Evolutionary conservation across 345 rosid genomes (phyloP), one percentile per base, ranked within the genome.

Genomic region (Rhodamnia rubescens): DNA sequence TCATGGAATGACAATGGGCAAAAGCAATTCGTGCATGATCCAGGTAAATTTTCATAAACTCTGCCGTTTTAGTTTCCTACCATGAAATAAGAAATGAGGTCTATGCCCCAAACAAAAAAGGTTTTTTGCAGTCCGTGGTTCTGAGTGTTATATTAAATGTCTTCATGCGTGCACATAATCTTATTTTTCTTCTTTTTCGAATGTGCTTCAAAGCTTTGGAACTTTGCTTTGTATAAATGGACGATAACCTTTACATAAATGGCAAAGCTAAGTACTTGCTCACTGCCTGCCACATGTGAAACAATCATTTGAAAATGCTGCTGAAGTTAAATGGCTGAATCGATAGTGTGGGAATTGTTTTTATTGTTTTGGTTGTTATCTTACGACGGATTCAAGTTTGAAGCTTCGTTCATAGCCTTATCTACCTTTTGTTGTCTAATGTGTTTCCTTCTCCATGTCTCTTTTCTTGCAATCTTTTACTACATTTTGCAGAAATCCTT

Each of bases 1-100:
- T 98, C 99, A 42, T 98, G 99, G 99, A 98, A 98, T 96, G 99
- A 98, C 93, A 98, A 98, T 90, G 99, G 99, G 51, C 99, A 92
- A 91, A 96, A 91, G 92, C 99, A 96, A 88, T 98, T 96, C 87
- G 99, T 98, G 87, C 94, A 96, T 85, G 98, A 98, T 89, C 97
- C 98, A 74, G 89, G 98, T 96, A 91, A 94, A 97, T 90, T 83
- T 74, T 83, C 86, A 64, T 55, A 74, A 64, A 84, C 84, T 85
- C 32, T 26, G 81, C 83, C 29, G 56, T 74, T 80, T 49, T 81
- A 47, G 1, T 82, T 81, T 81, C 9, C 36, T 18, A 81, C 74
- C 20, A 14, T 27, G 74, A 27, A 27, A 15, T 7, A 32, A 64
- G 78, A 64, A 64, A 32, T 64, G 78, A 32, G 44, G 78, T 16